Conservation (phyloP, 2,329 filamentous ascomycete genomes). For the Graphiopsis chlorocephala region DNA sequence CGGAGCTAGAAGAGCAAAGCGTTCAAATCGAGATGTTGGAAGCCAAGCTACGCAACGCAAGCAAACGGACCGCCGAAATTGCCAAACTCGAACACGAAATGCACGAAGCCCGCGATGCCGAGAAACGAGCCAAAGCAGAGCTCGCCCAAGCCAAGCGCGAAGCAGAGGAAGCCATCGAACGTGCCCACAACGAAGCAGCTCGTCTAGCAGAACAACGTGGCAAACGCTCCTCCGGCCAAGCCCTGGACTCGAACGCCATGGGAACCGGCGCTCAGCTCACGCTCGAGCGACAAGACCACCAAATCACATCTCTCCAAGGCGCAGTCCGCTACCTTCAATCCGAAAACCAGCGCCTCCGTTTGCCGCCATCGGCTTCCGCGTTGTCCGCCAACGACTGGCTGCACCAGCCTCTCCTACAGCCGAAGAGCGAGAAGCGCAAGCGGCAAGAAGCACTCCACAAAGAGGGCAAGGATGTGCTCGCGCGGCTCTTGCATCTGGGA, state of each 20-base stretch:
- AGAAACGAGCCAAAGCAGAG: conserved; percentile 54
- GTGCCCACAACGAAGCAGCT: conserved; percentile 30
- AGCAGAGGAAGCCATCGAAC: conserved; percentile 28
- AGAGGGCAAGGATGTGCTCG: conserved; percentile 63
- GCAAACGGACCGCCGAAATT: conserved; percentile 70
- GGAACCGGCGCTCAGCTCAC: conserved; percentile 71
- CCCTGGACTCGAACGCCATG: conserved; percentile 63
- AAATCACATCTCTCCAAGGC: conserved; percentile 60
- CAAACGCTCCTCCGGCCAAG: conserved; percentile 53
- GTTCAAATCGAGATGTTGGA: conserved; percentile 93
- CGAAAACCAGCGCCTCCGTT: conserved; percentile 62
- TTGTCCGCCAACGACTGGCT: conserved; percentile 57
- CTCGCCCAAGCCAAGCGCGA: conserved; percentile 26
- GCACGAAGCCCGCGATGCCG: conserved; percentile 37
- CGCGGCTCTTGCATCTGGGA: conserved; percentile 64
- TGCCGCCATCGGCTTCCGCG: conserved; percentile 33
- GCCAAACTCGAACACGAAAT: conserved; percentile 56
- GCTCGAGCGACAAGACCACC: conserved; percentile 66
- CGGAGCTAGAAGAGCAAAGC: conserved; percentile 79
- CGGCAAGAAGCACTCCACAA: conserved; percentile 52
- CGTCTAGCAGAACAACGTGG: conserved; percentile 27
- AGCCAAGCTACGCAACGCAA: conserved; percentile 79
- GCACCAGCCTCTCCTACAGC: conserved; percentile 56
- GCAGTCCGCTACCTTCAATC: conserved; percentile 67
- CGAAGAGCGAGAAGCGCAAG: conserved; percentile 37